Conservation (phyloP, 148 eudicot genomes). For the Rhododendron molle region DNA sequence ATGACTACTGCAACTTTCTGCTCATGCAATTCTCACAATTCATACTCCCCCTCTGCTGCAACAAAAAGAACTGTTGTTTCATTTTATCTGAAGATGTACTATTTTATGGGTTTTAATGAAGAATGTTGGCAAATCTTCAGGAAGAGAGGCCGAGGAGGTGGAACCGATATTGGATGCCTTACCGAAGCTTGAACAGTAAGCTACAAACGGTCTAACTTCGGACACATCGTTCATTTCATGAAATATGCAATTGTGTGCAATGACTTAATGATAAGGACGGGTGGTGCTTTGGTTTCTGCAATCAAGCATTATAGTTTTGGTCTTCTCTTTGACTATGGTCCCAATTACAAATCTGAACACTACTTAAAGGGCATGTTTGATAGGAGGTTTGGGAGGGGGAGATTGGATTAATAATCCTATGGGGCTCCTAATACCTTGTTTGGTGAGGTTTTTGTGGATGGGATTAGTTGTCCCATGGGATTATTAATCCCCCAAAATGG, state of each 20-base stretch:
- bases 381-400: too few species aligned
- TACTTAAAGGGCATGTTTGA: too few species aligned
- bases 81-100: not conserved
- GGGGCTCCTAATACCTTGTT: too few species aligned
- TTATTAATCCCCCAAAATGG: too few species aligned
- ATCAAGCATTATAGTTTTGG: not conserved
- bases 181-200: constrained; percentile 98
- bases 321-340: not conserved
- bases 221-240: not conserved
- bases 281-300: constrained; percentile 5
- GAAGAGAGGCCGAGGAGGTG: constrained; percentile 95
- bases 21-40: not conserved
- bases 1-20: not conserved
- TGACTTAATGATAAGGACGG: not conserved
- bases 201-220: not conserved
- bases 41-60: not conserved
- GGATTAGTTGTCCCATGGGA: too few species aligned
- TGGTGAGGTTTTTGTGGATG: too few species aligned
- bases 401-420: too few species aligned
- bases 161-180: constrained; percentile 89
- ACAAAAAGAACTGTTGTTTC: not conserved
- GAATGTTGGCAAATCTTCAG: constrained; percentile 31
- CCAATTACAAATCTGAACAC: not conserved
- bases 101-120: not conserved
- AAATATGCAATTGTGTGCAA: not conserved